A percentile compares a stretch with the other conserved stretches of the same genome.
phyloP scores from a whole-genome alignment of 2,329 filamentous ascomycete species.

The Penicillium sp. region DNA sequence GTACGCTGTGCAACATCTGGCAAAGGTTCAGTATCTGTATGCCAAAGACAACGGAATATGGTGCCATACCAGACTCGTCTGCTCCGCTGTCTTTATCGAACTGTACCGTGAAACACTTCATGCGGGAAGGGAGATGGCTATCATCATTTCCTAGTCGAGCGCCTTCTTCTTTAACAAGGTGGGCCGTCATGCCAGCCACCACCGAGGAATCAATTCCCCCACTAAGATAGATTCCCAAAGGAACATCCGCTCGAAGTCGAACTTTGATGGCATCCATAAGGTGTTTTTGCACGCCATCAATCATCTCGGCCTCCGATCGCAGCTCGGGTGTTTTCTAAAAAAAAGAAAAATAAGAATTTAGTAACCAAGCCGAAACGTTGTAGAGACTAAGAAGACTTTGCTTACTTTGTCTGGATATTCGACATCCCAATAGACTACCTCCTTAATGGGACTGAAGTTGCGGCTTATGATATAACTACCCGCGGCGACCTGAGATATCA shows the following conservation, averaged over 20 bases:
- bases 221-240: conserved; percentile 60
- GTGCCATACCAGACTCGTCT: conserved; percentile 53
- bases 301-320: conserved; percentile 56
- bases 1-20: conserved; percentile 52
- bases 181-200: conserved; percentile 60
- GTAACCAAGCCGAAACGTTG: background rate
- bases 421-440: conserved; percentile 58
- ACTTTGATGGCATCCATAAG: conserved; percentile 58
- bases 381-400: background rate
- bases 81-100: conserved; percentile 55
- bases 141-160: conserved; percentile 50
- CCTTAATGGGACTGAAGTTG: conserved; percentile 42
- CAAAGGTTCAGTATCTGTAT: background rate
- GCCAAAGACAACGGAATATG: background rate
- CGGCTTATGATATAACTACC: conserved; percentile 51
- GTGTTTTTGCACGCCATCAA: conserved; percentile 31
- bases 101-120: conserved; percentile 57
- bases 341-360: background rate
- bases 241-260: conserved; percentile 61
- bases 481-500: conserved; percentile 44
- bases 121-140: conserved; percentile 32
- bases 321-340: conserved; percentile 42
- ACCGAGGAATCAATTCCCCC: conserved; percentile 64
- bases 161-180: conserved; percentile 53
- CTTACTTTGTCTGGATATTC: conserved; percentile 57